These are phyloP conservation scores for Penicillium decumbens DNA, from an alignment of 2,329 filamentous ascomycete genomes.

Conservation along the genomic window DNA sequence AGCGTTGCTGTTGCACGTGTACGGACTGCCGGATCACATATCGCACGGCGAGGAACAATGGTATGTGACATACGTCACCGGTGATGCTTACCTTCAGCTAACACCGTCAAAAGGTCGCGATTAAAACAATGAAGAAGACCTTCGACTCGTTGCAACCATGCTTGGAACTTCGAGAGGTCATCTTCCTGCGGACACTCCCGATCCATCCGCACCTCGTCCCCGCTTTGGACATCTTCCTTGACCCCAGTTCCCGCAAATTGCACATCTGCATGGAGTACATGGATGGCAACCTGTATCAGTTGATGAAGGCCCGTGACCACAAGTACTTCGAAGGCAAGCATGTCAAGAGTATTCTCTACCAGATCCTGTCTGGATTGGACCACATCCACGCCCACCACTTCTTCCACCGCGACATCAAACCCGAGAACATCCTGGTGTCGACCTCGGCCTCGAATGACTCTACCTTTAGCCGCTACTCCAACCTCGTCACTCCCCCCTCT, in stretches of 20 bases:
- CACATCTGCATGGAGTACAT: conserved; percentile 99
- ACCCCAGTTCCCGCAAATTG: conserved; percentile 90
- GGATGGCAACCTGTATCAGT: conserved; percentile 97
- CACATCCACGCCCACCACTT: conserved; percentile 97
- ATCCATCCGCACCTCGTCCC: conserved; percentile 90
- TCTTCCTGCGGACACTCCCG: conserved; percentile 87
- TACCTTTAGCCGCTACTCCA: conserved; percentile 87
- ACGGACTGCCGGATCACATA: conserved; percentile 78
- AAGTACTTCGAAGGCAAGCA: conserved; percentile 84
- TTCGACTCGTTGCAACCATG: conserved; percentile 91
- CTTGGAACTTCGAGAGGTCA: conserved; percentile 89
- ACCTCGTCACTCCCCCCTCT: conserved; percentile 87
- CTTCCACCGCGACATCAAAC: conserved; percentile 98
- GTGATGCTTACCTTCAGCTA: conserved; percentile 6
- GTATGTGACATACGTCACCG: conserved; percentile 52
- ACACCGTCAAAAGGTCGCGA: conserved; percentile 66
- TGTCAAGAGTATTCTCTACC: conserved; percentile 96
- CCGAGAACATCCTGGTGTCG: conserved; percentile 96
- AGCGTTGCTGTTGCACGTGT: conserved; percentile 91
- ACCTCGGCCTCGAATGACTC: conserved; percentile 83
- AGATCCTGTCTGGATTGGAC: conserved; percentile 92
- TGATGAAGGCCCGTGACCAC: conserved; percentile 98
- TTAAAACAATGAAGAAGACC: conserved; percentile 99
- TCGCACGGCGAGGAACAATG: conserved; percentile 85
- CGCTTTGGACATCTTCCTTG: conserved; percentile 94